Conservation (phyloP, 2,329 filamentous ascomycete species). For the Dryadomyces quercus-mongolicae region DNA sequence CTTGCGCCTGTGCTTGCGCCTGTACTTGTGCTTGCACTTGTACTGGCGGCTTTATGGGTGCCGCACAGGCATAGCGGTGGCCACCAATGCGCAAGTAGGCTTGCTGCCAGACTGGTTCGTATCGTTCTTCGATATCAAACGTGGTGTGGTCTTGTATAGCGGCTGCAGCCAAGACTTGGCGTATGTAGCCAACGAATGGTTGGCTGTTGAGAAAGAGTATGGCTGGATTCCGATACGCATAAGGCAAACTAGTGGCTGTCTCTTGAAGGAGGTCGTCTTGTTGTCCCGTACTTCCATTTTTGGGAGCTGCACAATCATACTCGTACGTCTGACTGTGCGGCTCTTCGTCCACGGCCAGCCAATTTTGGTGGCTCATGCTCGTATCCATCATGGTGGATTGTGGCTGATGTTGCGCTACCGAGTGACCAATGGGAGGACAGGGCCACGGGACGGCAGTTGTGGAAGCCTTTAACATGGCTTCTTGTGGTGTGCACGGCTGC, state of each 20-base stretch:
- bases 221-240: background rate
- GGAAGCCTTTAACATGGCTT: background rate
- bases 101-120: conserved; percentile 1
- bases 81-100: background rate
- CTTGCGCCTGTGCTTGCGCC: background rate
- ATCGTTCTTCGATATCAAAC: background rate
- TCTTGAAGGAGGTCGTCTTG: background rate
- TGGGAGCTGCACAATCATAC: background rate
- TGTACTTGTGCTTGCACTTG: background rate
- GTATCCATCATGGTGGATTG: background rate
- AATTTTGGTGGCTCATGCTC: no score
- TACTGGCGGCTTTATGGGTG: background rate
- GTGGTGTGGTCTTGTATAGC: no score
- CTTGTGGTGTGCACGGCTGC: background rate
- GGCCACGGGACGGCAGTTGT: background rate
- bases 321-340: background rate
- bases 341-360: background rate
- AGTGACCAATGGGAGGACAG: background rate
- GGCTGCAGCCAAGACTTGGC: background rate
- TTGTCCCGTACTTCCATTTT: background rate
- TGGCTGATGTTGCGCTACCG: background rate
- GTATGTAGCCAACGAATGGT: background rate
- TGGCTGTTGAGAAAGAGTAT: background rate
- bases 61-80: background rate
- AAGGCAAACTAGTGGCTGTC: background rate